Evolutionary conservation across 2,329 filamentous ascomycete species (phyloP).

Genomic region (Arthrinium puccinioides): DNA sequence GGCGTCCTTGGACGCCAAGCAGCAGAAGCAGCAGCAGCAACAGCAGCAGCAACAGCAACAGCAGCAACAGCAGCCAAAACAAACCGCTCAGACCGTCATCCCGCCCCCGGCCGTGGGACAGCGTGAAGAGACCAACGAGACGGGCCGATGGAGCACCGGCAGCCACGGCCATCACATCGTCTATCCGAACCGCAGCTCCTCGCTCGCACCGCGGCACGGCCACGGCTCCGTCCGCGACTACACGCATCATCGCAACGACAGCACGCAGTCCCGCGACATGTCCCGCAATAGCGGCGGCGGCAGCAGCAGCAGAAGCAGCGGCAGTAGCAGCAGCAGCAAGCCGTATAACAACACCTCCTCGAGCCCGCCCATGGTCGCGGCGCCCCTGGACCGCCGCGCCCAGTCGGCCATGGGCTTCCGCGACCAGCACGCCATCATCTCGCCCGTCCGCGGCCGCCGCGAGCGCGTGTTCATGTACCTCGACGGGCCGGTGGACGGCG

Average conservation of each 20-base stretch:
- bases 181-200: background rate
- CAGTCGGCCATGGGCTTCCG: too few relatives aligned
- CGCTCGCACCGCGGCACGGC: background rate
- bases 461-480: conserved; percentile 25
- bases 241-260: background rate
- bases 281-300: background rate
- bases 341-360: background rate
- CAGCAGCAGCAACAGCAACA: background rate
- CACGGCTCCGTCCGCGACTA: too few relatives aligned
- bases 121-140: too few relatives aligned
- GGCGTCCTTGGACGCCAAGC: background rate
- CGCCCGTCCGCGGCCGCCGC: too few relatives aligned
- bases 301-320: background rate
- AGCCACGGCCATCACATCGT: too few relatives aligned
- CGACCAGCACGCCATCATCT: too few relatives aligned
- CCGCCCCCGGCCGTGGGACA: background rate
- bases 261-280: background rate
- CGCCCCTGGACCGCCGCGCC: background rate
- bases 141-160: too few relatives aligned
- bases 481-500: conserved; percentile 18
- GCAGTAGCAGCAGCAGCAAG: background rate
- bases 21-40: background rate
- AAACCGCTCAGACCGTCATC: too few relatives aligned
- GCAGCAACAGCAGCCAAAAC: background rate
- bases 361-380: background rate